These are phyloP conservation scores for Neofusicoccum laricinum DNA, from an alignment of 2,329 filamentous ascomycete species.

Conservation along the genomic window DNA sequence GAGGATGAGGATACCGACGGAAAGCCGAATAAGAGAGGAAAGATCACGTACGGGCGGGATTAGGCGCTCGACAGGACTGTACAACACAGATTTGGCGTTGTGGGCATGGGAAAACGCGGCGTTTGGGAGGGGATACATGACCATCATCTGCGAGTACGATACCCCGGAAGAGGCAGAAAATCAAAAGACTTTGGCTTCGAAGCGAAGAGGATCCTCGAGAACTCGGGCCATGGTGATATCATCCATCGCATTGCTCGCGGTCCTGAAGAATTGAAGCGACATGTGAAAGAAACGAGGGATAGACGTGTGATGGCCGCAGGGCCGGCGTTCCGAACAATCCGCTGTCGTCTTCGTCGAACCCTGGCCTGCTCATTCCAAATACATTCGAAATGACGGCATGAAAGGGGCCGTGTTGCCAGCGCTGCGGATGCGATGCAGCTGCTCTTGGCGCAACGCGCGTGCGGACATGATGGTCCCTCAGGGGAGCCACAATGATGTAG, in stretches of 20 bases:
- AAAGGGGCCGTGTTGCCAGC: slow-evolving; percentile 7
- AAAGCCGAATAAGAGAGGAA: slow-evolving; percentile 46
- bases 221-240: slow-evolving; percentile 4
- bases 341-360: neutral
- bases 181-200: neutral
- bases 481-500: slow-evolving; percentile 13
- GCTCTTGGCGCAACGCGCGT: neutral
- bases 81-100: slow-evolving; percentile 1
- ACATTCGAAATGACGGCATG: neutral
- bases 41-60: slow-evolving; percentile 50
- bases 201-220: slow-evolving; percentile 3
- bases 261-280: slow-evolving; percentile 1
- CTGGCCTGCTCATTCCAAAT: neutral
- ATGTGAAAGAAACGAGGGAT: neutral
- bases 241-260: slow-evolving; percentile 2
- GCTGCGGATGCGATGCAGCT: neutral
- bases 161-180: slow-evolving; percentile 7
- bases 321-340: neutral
- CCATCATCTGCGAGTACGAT: slow-evolving; percentile 14
- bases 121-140: slow-evolving; percentile 4
- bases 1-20: slow-evolving; percentile 47
- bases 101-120: neutral
- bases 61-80: slow-evolving; percentile 1
- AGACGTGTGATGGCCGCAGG: neutral
- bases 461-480: slow-evolving; percentile 1